Percentiles rank a stretch among this genome's conserved stretches.
phyloP scores from a whole-genome alignment of 2,329 filamentous ascomycete species.

The Clarireedia homoeocarpa region DNA sequence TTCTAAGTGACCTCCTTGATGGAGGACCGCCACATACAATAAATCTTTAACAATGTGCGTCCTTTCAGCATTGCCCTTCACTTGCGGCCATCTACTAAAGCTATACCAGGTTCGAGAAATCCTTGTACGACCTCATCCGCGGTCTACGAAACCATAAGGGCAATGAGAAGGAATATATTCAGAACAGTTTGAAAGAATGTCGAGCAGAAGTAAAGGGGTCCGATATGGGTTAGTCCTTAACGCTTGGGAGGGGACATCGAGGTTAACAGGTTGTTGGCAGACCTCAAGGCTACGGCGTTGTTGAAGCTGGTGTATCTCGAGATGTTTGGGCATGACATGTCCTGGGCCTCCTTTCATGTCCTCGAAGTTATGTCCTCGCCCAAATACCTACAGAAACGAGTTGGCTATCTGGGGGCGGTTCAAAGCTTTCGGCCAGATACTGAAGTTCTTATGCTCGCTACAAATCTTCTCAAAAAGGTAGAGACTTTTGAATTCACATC shows the following conservation, averaged over 20 bases:
- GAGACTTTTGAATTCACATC: neutral
- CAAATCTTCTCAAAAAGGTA: constrained; percentile 92
- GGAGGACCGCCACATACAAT: constrained; percentile 2
- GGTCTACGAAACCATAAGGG: constrained; percentile 94
- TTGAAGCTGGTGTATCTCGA: constrained; percentile 96
- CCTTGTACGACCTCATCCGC: constrained; percentile 95
- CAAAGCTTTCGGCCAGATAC: constrained; percentile 95
- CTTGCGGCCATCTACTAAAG: constrained; percentile 6
- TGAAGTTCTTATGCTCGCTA: constrained; percentile 94
- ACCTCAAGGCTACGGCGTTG: constrained; percentile 91
- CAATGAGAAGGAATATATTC: constrained; percentile 89
- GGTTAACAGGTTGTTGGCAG: constrained; percentile 35
- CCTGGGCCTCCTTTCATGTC: constrained; percentile 97
- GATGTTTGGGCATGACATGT: constrained; percentile 99
- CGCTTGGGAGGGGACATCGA: neutral
- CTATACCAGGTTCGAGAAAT: constrained; percentile 86
- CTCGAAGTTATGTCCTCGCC: constrained; percentile 97
- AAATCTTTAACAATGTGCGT: constrained; percentile 12
- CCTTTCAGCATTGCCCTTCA: neutral
- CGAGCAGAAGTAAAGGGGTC: constrained; percentile 83
- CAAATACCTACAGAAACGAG: constrained; percentile 91
- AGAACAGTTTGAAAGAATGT: constrained; percentile 90
- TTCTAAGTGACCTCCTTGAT: constrained; percentile 6
- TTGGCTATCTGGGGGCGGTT: constrained; percentile 89
- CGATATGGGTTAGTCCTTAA: constrained; percentile 67